A percentile compares a stretch with the other conserved stretches of the same genome.
Conservation (phyloP, 2,329 filamentous ascomycete species). For the Rasamsonia emersonii region DNA sequence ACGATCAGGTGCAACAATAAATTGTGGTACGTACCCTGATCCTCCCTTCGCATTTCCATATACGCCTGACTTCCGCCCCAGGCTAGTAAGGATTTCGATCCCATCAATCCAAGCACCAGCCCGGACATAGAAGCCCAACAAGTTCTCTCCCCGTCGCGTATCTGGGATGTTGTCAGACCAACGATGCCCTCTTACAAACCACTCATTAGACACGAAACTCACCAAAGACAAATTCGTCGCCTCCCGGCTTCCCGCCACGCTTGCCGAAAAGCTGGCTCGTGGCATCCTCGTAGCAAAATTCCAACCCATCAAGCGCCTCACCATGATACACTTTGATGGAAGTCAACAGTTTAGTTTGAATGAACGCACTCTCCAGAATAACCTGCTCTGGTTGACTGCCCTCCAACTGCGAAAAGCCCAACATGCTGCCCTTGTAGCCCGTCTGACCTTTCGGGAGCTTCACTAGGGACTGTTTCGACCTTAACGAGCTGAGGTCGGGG, state of each 20-base stretch:
- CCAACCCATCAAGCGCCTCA: slow-evolving; percentile 69
- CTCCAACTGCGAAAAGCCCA: slow-evolving; percentile 65
- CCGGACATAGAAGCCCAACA: slow-evolving; percentile 78
- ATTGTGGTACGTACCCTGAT: slow-evolving; percentile 58
- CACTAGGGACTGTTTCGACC: slow-evolving; percentile 61
- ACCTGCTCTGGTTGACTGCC: slow-evolving; percentile 63
- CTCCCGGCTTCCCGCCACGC: slow-evolving; percentile 58
- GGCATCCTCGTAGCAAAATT: slow-evolving; percentile 86
- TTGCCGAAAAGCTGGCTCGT: slow-evolving; percentile 82
- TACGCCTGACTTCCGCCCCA: slow-evolving; percentile 74
- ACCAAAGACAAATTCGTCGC: slow-evolving; percentile 71
- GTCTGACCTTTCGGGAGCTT: slow-evolving; percentile 67
- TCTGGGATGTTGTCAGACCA: slow-evolving; percentile 42
- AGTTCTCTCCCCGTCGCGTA: slow-evolving; percentile 71
- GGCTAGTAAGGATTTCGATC: slow-evolving; percentile 79
- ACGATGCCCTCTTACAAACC: not conserved
- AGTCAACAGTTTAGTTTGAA: slow-evolving; percentile 64
- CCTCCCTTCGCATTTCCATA: slow-evolving; percentile 77
- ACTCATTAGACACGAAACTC: slow-evolving; percentile 24
- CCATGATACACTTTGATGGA: slow-evolving; percentile 71
- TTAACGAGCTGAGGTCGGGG: slow-evolving; percentile 63
- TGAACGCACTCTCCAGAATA: slow-evolving; percentile 60
- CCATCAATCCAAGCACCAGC: slow-evolving; percentile 77
- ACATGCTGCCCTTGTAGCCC: slow-evolving; percentile 65
- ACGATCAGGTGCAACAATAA: too few relatives aligned